phyloP scores from a whole-genome alignment of 495 filamentous ascomycete species.

The Sabuloglossum arenarium region DNA sequence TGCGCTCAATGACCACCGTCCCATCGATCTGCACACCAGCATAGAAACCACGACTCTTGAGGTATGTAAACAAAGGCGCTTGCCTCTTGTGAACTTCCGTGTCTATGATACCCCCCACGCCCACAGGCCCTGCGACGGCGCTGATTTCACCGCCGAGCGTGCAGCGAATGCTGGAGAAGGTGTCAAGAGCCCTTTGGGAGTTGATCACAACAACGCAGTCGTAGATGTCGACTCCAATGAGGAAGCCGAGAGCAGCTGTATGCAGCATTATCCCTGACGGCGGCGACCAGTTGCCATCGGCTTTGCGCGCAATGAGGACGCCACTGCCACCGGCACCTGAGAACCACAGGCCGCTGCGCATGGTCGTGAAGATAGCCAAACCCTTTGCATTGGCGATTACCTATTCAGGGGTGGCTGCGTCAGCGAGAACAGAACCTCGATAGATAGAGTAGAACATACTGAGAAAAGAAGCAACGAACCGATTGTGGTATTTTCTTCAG shows the following conservation, averaged over 20 bases:
- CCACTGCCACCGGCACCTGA: conserved; percentile 76
- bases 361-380: conserved; percentile 77
- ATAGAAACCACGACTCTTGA: conserved; percentile 72
- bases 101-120: conserved; percentile 49
- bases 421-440: neutral
- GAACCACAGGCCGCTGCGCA: conserved; percentile 81
- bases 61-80: conserved; percentile 66
- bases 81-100: conserved; percentile 38
- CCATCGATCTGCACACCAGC: conserved; percentile 68
- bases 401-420: conserved; percentile 1
- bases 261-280: conserved; percentile 77
- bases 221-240: conserved; percentile 81
- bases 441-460: neutral
- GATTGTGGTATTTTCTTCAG: conserved; percentile 66
- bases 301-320: conserved; percentile 55
- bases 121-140: conserved; percentile 61
- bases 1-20: conserved; percentile 63
- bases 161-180: conserved; percentile 55
- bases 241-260: conserved; percentile 55
- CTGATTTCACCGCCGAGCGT: conserved; percentile 64
- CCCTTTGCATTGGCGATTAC: conserved; percentile 75
- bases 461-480: conserved; percentile 11
- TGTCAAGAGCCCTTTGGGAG: conserved; percentile 54
- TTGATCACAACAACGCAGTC: conserved; percentile 86
- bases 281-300: conserved; percentile 72